Evolutionary conservation across 257 asterid genomes (phyloP), one percentile per base, ranked within the genome.

Genomic region (Solanum virginianum): DNA sequence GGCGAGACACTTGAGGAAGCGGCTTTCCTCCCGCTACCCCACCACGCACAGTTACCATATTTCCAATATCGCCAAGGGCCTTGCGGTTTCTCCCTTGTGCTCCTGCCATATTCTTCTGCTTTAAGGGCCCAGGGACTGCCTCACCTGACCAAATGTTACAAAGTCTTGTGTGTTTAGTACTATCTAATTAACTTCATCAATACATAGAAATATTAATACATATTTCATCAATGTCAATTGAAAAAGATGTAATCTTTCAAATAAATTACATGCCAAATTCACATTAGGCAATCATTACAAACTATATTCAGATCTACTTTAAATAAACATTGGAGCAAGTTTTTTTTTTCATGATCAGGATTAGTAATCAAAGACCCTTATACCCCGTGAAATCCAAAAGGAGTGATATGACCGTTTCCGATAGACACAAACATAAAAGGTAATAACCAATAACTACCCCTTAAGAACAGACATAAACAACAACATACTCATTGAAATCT

Each of bases 1-100:
- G 99, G 62, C 99, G 93, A 88, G 93, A 79, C 56, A 90, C 90
- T 86, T 92, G 93, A 66, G 98, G 97, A 60, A 91, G 89, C 11
- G 91, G 94, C 85, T 96, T 96, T 47, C 92, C 94, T 10, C 92
- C 94, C 8, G 93, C 94, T 29, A 85, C 90, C 9, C 53, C 77
- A 13, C 88, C 95, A 17, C 92, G 94, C 51, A 86, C 85, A 0
- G 95, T 85, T 11, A 91, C 98, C 47, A 92, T 16, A 85, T 96
- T 96, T 6, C 99, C 98, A 0, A 96, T 96, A 80, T 95, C 98
- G 2, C 95, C 97, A 8, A 96, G 97, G 2, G 97, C 98, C 18
- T 95, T 94, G 8, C 99, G 95, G 24, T 71, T 91, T 87, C 90
- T 93, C 84, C 92, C 92, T 74, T 90, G 71, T 55, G 36, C 72